Evolutionary conservation across 495 filamentous ascomycete genomes (phyloP).

Genomic region (Daldinia bambusicola): DNA sequence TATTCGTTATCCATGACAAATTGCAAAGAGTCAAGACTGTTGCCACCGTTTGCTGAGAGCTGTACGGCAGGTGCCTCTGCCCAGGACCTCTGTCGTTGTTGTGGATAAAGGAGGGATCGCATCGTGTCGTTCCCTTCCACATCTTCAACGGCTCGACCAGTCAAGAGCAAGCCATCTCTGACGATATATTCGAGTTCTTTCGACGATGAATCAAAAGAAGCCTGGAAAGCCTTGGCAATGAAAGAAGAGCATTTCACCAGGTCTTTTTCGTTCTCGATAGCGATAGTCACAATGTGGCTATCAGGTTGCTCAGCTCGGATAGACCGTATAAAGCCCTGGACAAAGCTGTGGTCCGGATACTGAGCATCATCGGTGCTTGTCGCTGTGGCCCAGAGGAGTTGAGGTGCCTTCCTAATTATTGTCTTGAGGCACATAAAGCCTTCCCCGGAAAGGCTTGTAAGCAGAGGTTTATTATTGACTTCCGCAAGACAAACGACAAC

Average conservation of each 20-base stretch:
- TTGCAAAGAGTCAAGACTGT: constrained; percentile 12
- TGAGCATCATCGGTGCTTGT: constrained; percentile 8
- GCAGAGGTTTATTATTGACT: constrained; percentile 12
- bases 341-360: constrained; percentile 15
- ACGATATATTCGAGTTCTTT: constrained; percentile 20
- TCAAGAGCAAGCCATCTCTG: constrained; percentile 10
- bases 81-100: constrained; percentile 4
- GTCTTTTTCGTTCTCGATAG: constrained; percentile 8
- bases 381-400: constrained; percentile 17
- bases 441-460: constrained; percentile 4
- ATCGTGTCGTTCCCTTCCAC: constrained; percentile 12
- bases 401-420: neutral
- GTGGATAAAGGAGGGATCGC: constrained; percentile 14
- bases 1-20: constrained; percentile 4
- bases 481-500: constrained; percentile 17
- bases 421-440: constrained; percentile 8
- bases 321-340: constrained; percentile 17
- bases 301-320: constrained; percentile 15
- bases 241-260: constrained; percentile 1
- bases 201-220: constrained; percentile 6
- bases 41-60: neutral
- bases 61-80: constrained; percentile 5
- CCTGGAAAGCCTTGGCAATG: constrained; percentile 8
- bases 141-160: constrained; percentile 11
- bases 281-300: constrained; percentile 17